Base-by-base conservation (phyloP, 352 stramenopile species). In the Phytophthora idaei region DNA sequence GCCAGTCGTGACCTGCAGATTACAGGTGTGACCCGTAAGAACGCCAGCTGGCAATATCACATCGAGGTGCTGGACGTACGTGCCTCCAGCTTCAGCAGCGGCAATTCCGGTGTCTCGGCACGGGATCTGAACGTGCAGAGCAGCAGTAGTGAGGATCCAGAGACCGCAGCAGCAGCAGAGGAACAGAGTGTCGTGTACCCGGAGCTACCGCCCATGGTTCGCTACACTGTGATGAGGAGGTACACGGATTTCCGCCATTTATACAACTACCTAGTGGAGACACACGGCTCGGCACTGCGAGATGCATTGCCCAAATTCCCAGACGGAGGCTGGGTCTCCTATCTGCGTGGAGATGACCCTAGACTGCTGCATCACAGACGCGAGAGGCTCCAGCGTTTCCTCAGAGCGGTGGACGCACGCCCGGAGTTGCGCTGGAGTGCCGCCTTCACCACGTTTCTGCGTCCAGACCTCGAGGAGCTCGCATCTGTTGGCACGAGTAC, bases 161-260 rank as follows among this genome's bases (percentile, higher is more conserved):
- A 77, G 9, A 2, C 17, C 3, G 2, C 15, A 4, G 5, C 21
- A 21, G 21, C 17, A 10, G 39, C 25, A 9, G 37, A 54, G 36
- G 69, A 78, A 4, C 29, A 67, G 29, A 53, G 56, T 44, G 50
- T 36, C 29, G 50, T 59, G 51, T 83, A 85, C 60, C 59, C 69
- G 10, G 75, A 82, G 11, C 56, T 92, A 50, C 85, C 82, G 46
- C 85, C 83, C 11, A 74, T 91, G 71, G 85, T 93, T 60, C 81
- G 85, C 15, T 93, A 93, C 73, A 90, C 85, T 8, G 85, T 91
- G 64, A 89, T 90, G 78, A 75, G 85, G 14, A 71, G 85, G 11
- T 93, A 92, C 77, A 93, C 83, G 51, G 85, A 93, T 64, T 93
- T 93, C 59, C 85, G 83, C 6, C 77, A 80, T 42, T 65, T 93